These are phyloP conservation scores for Hypericum perforatum DNA, from an alignment of 345 rosid genomes.

Conservation along the genomic window DNA sequence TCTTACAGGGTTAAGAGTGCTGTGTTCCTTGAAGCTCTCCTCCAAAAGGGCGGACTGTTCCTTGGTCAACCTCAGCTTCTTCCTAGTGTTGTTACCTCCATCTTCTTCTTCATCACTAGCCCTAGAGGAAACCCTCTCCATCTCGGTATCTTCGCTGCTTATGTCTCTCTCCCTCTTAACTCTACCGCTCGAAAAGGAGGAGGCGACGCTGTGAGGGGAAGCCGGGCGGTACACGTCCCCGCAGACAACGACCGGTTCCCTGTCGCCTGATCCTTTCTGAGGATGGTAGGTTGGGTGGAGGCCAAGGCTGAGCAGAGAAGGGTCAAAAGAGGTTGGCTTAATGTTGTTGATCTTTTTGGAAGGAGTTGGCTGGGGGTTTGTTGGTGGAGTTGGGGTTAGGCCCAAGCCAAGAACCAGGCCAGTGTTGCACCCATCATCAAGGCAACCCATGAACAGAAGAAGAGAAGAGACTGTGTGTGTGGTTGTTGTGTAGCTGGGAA, in stretches of 20 bases:
- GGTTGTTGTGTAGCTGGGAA: not conserved
- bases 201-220: conserved; percentile 33
- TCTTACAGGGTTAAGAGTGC: conserved; percentile 3
- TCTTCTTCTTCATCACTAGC: conserved; percentile 25
- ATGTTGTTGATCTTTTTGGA: not conserved
- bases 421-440: conserved; percentile 10
- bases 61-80: conserved; percentile 6
- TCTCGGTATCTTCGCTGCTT: conserved; percentile 25
- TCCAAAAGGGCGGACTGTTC: conserved; percentile 9
- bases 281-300: conserved; percentile 18
- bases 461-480: not conserved
- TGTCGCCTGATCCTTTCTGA: not conserved
- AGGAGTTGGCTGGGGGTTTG: not conserved
- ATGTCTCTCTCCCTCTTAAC: conserved; percentile 40
- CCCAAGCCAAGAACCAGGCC: conserved; percentile 20
- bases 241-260: not conserved
- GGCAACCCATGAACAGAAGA: conserved; percentile 11
- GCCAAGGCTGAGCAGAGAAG: conserved; percentile 13
- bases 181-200: conserved; percentile 23
- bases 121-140: conserved; percentile 18
- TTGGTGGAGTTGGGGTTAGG: not conserved
- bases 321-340: not conserved
- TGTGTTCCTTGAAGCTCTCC: conserved; percentile 5
- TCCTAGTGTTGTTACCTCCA: conserved; percentile 33
- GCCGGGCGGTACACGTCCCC: conserved; percentile 34